phyloP scores from a whole-genome alignment of 2,329 filamentous ascomycete genomes.

The Neoarthrinium moseri region DNA sequence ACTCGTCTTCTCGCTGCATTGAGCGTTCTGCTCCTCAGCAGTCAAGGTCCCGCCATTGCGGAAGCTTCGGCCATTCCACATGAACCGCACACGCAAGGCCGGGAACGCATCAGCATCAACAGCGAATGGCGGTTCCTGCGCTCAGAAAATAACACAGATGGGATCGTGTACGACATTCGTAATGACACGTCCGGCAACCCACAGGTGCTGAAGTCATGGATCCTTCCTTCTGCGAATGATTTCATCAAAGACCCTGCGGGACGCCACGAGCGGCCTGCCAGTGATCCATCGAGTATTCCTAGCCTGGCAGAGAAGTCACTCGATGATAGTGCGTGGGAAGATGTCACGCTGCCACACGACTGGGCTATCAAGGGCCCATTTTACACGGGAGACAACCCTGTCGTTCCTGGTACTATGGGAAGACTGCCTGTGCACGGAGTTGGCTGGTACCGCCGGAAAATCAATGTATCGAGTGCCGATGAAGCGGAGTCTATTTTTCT shows the following conservation, averaged over 20 bases:
- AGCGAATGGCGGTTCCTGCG: slow-evolving; percentile 32
- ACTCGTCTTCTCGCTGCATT: too few relatives aligned
- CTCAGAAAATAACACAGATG: slow-evolving; percentile 32
- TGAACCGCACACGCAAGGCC: too few relatives aligned
- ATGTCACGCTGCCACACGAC: slow-evolving; percentile 39
- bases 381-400: slow-evolving; percentile 28
- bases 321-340: slow-evolving; percentile 32
- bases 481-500: slow-evolving; percentile 19
- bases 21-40: too few relatives aligned
- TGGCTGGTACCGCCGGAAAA: slow-evolving; percentile 46
- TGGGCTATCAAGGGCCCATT: slow-evolving; percentile 43
- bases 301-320: slow-evolving; percentile 23
- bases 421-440: slow-evolving; percentile 50
- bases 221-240: slow-evolving; percentile 29
- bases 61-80: too few relatives aligned
- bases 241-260: slow-evolving; percentile 25
- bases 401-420: slow-evolving; percentile 36
- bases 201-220: slow-evolving; percentile 28
- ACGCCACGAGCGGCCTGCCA: slow-evolving; percentile 20
- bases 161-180: slow-evolving; percentile 27
- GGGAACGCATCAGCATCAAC: slow-evolving; percentile 33
- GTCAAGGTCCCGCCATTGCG: too few relatives aligned
- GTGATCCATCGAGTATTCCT: slow-evolving; percentile 24
- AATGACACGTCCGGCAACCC: too few relatives aligned
- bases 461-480: slow-evolving; percentile 23